Evolutionary conservation across 2,329 filamentous ascomycete genomes (phyloP), one percentile per base, ranked within the genome.

Genomic region (Didymella sp.): DNA sequence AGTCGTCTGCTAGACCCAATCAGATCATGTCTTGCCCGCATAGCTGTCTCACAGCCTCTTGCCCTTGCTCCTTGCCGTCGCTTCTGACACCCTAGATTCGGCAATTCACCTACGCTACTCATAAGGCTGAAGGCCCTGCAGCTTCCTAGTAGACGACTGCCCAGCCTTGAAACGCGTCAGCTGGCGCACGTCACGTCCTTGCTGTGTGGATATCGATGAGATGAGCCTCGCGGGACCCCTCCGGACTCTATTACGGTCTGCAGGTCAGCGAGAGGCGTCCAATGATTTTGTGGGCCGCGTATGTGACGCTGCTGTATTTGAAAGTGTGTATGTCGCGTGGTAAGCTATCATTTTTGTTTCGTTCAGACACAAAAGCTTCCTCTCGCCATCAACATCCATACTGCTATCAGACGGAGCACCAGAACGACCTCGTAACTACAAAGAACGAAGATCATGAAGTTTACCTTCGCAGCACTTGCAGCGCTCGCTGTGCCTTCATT

Each of bases 151-250:
- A 19, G 31, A 37, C 17, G 22, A 44, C 15, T 33, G 11, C 38
- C 22, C 30, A 31, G 48, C 31, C n/a, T 19, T 22, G 9, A 43
- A 51, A 59, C 57, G 52, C 52, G 57, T 59, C 47, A 59, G 57
- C 57, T 35, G 30, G 43, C 12, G 49, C 30, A 52, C 56, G 50
- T 54, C 49, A 58, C 27, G 44, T 17, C 12, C 30, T 13, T 13
- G 6, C 12, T 13, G 31, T 30, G 30, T n/a, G 38, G 45, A 50
- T 21, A 37, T 35, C 25, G 24, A 47, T 49, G 42, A 46, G 56
- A 58, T 58, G 56, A 55, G 50, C 46, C 28, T 56, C 40, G 47
- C 57, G 57, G 57, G 38, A 59, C 57, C 57, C 57, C 57, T 59
- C 57, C 57, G 51, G 57, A 56, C 37, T 43, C 45, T 46, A n/a